Evolutionary conservation across 225 moss, liverwort and hornwort species (phyloP).

Genomic region (Physcomitrellopsis africana): DNA sequence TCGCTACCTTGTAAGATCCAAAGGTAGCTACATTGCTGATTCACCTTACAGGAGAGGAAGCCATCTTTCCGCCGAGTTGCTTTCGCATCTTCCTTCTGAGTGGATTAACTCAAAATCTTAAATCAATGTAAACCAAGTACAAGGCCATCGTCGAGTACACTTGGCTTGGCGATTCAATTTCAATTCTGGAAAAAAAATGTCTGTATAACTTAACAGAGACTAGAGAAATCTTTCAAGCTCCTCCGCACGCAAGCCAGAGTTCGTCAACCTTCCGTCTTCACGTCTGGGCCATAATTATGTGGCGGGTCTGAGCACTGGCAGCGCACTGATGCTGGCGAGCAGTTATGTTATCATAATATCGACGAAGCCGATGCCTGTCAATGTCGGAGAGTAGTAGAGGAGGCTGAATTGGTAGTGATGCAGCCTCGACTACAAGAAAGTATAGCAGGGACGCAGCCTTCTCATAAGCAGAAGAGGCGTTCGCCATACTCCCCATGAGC

Average conservation of each 20-base stretch:
- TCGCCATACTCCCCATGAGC: constrained; percentile 75
- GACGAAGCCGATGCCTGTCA: constrained; percentile 80
- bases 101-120: background rate
- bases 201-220: constrained; percentile 34
- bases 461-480: constrained; percentile 66
- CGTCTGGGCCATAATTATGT: constrained; percentile 32
- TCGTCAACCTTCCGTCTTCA: constrained; percentile 36
- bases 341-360: constrained; percentile 77
- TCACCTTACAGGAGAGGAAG: constrained; percentile 7
- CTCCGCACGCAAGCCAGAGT: constrained; percentile 34
- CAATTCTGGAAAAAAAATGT: constrained; percentile 43
- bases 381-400: constrained; percentile 67
- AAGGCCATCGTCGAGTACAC: constrained; percentile 22
- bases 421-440: constrained; percentile 86
- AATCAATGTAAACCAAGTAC: constrained; percentile 11
- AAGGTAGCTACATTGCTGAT: constrained; percentile 30
- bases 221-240: constrained; percentile 38
- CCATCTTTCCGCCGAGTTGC: constrained; percentile 7
- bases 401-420: constrained; percentile 80
- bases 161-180: constrained; percentile 35
- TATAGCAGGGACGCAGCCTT: constrained; percentile 77
- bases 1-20: background rate
- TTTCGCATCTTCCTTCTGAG: constrained; percentile 32
- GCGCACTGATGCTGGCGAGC: constrained; percentile 82
- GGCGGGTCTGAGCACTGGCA: constrained; percentile 52